A percentile compares a stretch with the other conserved stretches of the same genome.
phyloP scores from a whole-genome alignment of 202 grass and related monocot genomes.

The Digitaria exilis region DNA sequence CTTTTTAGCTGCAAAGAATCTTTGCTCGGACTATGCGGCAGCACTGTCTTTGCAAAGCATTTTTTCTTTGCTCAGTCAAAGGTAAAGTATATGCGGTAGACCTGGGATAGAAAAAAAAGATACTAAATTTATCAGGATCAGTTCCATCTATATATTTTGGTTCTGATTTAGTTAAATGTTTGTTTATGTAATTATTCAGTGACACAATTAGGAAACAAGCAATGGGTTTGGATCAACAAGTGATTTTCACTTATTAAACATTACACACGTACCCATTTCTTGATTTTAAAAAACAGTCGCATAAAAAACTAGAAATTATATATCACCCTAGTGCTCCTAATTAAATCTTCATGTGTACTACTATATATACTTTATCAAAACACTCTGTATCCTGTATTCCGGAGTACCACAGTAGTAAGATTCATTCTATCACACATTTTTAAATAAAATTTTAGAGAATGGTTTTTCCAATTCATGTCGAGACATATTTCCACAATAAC shows the following conservation, averaged over 20 bases:
- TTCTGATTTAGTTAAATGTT: not conserved
- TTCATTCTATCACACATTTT: not conserved
- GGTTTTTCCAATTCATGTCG: too few species aligned
- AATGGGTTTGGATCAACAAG: too few species aligned
- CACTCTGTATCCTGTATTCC: too few species aligned
- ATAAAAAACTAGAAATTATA: too few species aligned
- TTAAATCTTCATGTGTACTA: too few species aligned
- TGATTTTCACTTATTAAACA: too few species aligned
- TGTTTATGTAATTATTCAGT: not conserved
- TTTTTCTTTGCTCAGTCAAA: not conserved
- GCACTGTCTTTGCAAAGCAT: not conserved
- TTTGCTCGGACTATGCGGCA: not conserved
- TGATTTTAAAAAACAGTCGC: too few species aligned
- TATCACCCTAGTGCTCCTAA: too few species aligned
- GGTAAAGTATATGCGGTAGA: not conserved
- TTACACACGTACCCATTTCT: too few species aligned
- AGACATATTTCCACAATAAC: not conserved
- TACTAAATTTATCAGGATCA: not conserved
- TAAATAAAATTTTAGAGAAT: not conserved
- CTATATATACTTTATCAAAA: too few species aligned
- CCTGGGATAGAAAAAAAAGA: not conserved
- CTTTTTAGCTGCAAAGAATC: not conserved
- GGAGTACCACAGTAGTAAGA: too few species aligned
- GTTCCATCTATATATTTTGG: not conserved
- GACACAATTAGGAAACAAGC: not conserved